Evolutionary conservation across 352 stramenopile genomes (phyloP).

Genomic region (Pythium pectinolyticum): DNA sequence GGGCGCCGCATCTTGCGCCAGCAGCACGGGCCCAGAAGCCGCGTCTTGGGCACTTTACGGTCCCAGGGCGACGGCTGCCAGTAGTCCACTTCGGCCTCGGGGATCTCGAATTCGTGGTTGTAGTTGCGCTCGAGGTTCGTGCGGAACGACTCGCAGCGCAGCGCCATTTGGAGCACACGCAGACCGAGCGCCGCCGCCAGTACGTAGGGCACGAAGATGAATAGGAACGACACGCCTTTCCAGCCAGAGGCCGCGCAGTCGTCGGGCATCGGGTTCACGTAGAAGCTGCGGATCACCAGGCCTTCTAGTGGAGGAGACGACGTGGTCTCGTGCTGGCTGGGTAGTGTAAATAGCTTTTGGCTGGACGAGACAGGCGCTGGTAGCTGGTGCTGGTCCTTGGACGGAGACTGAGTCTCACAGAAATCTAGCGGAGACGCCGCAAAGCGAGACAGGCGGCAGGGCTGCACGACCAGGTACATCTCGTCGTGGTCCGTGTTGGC

Average conservation of each 20-base stretch:
- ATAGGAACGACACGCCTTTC: slow-evolving; percentile 44
- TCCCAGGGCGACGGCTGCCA: slow-evolving; percentile 73
- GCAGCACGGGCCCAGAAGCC: slow-evolving; percentile 58
- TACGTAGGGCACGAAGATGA: slow-evolving; percentile 64
- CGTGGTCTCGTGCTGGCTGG: slow-evolving; percentile 13
- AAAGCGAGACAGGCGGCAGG: slow-evolving; percentile 33
- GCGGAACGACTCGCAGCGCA: slow-evolving; percentile 57
- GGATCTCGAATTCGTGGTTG: slow-evolving; percentile 45
- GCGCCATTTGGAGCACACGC: slow-evolving; percentile 61
- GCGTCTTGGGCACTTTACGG: slow-evolving; percentile 67
- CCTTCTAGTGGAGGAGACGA: too few relatives aligned
- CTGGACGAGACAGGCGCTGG: slow-evolving; percentile 42
- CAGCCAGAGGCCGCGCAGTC: slow-evolving; percentile 47
- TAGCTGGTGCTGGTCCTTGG: slow-evolving; percentile 29
- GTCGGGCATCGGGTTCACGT: slow-evolving; percentile 67
- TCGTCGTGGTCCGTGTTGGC: slow-evolving; percentile 48
- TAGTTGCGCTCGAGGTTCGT: slow-evolving; percentile 66
- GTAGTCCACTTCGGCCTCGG: slow-evolving; percentile 70
- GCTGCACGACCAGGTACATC: slow-evolving; percentile 66
- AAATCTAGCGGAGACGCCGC: slow-evolving; percentile 26
- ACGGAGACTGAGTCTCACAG: too few relatives aligned
- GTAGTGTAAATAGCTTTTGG: slow-evolving; percentile 50
- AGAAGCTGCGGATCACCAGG: slow-evolving; percentile 26
- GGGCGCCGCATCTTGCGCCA: slow-evolving; percentile 63
- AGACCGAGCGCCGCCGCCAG: slow-evolving; percentile 52